Conservation (phyloP, 2,329 filamentous ascomycete species). For the Xylariaceae sp. region DNA sequence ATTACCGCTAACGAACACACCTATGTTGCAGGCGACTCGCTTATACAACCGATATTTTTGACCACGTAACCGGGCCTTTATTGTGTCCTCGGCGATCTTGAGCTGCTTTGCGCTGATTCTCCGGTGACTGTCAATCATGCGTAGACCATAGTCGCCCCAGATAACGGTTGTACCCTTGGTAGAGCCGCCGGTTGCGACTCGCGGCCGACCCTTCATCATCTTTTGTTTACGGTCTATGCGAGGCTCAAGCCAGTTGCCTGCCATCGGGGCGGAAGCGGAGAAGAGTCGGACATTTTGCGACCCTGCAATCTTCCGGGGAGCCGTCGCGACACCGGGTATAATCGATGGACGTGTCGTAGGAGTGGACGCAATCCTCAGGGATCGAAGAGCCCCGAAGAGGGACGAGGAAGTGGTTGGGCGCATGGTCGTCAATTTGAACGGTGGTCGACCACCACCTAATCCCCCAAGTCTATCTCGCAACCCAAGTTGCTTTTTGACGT, state of each 20-base stretch:
- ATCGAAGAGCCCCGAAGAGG: constrained; percentile 47
- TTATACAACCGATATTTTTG: constrained; percentile 92
- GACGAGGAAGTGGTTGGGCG: constrained; percentile 40
- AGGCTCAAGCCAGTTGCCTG: constrained; percentile 77
- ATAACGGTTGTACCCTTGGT: constrained; percentile 89
- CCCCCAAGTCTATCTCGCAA: not conserved
- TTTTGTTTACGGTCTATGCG: constrained; percentile 69
- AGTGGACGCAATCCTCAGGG: constrained; percentile 42
- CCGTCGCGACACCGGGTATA: constrained; percentile 27
- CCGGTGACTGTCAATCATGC: constrained; percentile 89
- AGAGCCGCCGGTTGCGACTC: constrained; percentile 85
- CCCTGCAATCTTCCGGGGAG: constrained; percentile 31
- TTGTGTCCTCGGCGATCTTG: constrained; percentile 88
- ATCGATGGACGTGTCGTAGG: constrained; percentile 36
- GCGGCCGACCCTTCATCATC: constrained; percentile 85
- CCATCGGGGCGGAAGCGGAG: constrained; percentile 57
- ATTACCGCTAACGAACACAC: constrained; percentile 92
- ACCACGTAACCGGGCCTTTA: constrained; percentile 79
- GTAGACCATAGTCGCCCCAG: constrained; percentile 92
- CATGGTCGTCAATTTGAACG: constrained; percentile 37
- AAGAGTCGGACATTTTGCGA: constrained; percentile 57
- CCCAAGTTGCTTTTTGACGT: constrained; percentile 5
- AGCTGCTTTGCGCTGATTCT: constrained; percentile 82
- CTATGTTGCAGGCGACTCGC: constrained; percentile 84
- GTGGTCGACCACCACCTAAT: not conserved